Evolutionary conservation across 495 filamentous ascomycete genomes (phyloP), one percentile per base, ranked within the genome.

Genomic region (Penicillium taxi): DNA sequence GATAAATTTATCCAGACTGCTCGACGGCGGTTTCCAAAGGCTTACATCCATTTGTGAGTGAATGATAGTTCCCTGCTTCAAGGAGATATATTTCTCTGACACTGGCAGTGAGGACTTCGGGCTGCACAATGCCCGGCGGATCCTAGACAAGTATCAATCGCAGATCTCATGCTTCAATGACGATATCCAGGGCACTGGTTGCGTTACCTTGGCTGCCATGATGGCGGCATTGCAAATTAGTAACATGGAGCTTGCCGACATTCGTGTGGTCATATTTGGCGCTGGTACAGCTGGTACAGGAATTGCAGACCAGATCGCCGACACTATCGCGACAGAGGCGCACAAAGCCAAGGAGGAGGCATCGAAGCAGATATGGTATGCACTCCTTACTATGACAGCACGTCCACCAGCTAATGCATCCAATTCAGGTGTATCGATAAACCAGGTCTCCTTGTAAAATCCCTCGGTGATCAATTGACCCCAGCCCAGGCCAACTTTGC

Each of bases 101-200:
- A 11, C 16, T 7, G 9, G 2, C 40, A 66, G 66, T 41, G 74
- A 80, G 53, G 75, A 80, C 44, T 79, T 80, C 51, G 75, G 75
- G 9, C 51, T 77, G 2, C 47, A 43, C 2, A 80, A 80, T 47
- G 75, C 75, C 0, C 56, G 80, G 20, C 69, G 81, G 13, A 75
- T 94, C 4, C 65, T 94, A 6, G 82, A 94, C 38, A 77, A 73
- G 22, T 93, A 86, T 45, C 67, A 77, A 4, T 64, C 77, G 0
- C 41, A 81, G 14, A 77, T 93, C 5, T 67, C 88, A 0, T 94
- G 86, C 55, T 91, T 94, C 69, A 94, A 94, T 42, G 87, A 94
- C 35, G 87, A 94, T 58, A 80, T 94, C 1, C 88, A 94, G 54
- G 87, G 87, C 2, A 94, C 88, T 1, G 87, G 88, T 0, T 85